These are phyloP conservation scores for Cucumis sativus DNA, from an alignment of 306 rosid species.

Conservation along the genomic window DNA sequence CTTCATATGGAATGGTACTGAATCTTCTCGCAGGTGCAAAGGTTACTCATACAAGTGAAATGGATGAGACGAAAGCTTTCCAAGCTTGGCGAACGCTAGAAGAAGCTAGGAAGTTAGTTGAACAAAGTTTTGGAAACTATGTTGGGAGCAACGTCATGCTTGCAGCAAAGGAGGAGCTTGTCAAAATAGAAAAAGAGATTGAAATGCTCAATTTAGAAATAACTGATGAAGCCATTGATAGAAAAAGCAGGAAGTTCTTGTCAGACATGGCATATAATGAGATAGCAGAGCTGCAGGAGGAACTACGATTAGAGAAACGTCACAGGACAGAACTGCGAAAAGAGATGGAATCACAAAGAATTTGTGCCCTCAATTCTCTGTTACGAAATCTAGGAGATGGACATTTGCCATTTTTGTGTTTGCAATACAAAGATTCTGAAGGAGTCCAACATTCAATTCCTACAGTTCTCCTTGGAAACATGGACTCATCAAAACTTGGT, in stretches of 20 bases:
- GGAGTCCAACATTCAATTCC: conserved; percentile 78
- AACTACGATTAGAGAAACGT: conserved; percentile 67
- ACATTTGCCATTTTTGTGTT: conserved; percentile 66
- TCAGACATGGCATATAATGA: conserved; percentile 56
- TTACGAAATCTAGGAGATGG: conserved; percentile 49
- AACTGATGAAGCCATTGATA: conserved; percentile 77
- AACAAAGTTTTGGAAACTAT: conserved; percentile 97
- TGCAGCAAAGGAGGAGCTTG: conserved; percentile 85
- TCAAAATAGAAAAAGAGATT: conserved; percentile 60
- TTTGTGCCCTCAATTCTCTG: conserved; percentile 55
- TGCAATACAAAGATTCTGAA: conserved; percentile 83
- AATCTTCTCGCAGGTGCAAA: conserved; percentile 85
- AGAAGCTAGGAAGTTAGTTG: conserved; percentile 93
- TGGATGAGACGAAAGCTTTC: conserved; percentile 30
- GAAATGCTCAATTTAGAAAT: conserved; percentile 48
- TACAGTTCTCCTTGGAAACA: conserved; percentile 69
- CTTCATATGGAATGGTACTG: conserved; percentile 95
- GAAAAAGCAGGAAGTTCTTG: conserved; percentile 58
- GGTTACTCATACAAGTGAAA: conserved; percentile 50
- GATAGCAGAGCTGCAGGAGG: conserved; percentile 71
- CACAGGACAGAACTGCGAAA: conserved; percentile 51
- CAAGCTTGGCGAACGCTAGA: conserved; percentile 61
- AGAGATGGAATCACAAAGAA: conserved; percentile 57
- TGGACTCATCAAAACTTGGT: conserved; percentile 54
- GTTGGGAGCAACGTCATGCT: conserved; percentile 91